Conservation (phyloP, 129 eudicot species). For the Silybum marianum region DNA sequence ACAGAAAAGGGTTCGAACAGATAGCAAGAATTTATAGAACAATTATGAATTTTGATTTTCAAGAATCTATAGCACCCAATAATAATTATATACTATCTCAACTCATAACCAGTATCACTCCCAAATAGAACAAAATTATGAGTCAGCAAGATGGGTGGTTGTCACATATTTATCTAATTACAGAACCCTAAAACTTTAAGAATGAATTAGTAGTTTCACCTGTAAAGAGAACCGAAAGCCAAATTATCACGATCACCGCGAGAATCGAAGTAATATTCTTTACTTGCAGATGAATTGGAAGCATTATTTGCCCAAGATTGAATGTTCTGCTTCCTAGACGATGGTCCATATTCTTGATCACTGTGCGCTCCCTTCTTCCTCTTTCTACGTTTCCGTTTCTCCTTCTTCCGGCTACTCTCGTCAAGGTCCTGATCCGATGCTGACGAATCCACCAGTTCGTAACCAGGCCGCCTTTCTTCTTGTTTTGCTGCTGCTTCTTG, state of each 20-base stretch:
- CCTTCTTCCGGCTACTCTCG: constrained; percentile 27
- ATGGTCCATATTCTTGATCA: constrained; percentile 32
- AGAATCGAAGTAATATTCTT: constrained; percentile 86
- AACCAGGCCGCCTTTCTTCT: constrained; percentile 36
- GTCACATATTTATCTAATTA: not conserved
- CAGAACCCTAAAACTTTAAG: not conserved
- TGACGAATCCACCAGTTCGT: constrained; percentile 65
- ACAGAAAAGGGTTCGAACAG: not conserved
- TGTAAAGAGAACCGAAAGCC: constrained; percentile 89
- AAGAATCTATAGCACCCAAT: not conserved
- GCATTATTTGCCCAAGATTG: constrained; percentile 53
- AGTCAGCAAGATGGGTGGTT: not conserved
- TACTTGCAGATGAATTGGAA: constrained; percentile 21
- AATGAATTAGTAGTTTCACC: constrained; percentile 32
- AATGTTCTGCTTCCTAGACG: constrained; percentile 57
- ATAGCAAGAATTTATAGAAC: not conserved
- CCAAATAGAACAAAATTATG: not conserved
- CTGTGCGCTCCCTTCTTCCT: constrained; percentile 34
- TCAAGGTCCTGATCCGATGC: constrained; percentile 41
- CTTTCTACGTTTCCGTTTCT: constrained; percentile 38
- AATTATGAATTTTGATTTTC: not conserved
- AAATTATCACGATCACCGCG: constrained; percentile 90
- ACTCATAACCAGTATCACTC: not conserved
- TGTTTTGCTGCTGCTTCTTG: constrained; percentile 9
- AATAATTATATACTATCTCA: not conserved